Percentiles rank a stretch among this genome's conserved stretches.
These are phyloP conservation scores for Lantana camara DNA, from an alignment of 257 asterid genomes.

Conservation along the genomic window DNA sequence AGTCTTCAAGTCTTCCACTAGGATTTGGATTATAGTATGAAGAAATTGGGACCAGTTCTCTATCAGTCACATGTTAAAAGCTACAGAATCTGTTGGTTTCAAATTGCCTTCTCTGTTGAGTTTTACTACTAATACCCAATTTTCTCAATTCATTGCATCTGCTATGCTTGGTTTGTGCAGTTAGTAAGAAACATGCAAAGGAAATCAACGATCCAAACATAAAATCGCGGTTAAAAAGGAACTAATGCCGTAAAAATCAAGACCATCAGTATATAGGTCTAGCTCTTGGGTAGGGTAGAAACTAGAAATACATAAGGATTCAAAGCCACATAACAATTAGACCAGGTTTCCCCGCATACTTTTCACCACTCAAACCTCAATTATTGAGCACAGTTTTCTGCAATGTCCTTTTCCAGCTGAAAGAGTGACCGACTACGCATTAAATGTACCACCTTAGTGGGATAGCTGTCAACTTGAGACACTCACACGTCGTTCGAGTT, in stretches of 20 bases:
- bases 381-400: not conserved
- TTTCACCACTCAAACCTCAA: slow-evolving; percentile 1
- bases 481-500: too few species aligned
- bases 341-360: not conserved
- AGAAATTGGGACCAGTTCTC: too few species aligned
- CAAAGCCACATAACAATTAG: not conserved
- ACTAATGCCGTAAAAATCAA: not conserved
- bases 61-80: not conserved
- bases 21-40: too few species aligned
- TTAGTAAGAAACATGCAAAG: too few species aligned
- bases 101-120: not conserved
- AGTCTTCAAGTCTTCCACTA: too few species aligned
- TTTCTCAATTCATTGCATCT: not conserved
- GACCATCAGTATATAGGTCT: not conserved
- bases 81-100: not conserved
- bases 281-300: not conserved
- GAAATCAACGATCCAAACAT: too few species aligned
- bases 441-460: too few species aligned
- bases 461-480: too few species aligned
- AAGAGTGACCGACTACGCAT: too few species aligned
- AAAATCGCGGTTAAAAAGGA: not conserved
- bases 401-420: not conserved
- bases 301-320: too few species aligned
- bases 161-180: too few species aligned
- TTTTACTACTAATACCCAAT: too few species aligned